Evolutionary conservation across 345 rosid species (phyloP), one percentile per base, ranked within the genome.

Genomic region (Euphorbia lathyris): DNA sequence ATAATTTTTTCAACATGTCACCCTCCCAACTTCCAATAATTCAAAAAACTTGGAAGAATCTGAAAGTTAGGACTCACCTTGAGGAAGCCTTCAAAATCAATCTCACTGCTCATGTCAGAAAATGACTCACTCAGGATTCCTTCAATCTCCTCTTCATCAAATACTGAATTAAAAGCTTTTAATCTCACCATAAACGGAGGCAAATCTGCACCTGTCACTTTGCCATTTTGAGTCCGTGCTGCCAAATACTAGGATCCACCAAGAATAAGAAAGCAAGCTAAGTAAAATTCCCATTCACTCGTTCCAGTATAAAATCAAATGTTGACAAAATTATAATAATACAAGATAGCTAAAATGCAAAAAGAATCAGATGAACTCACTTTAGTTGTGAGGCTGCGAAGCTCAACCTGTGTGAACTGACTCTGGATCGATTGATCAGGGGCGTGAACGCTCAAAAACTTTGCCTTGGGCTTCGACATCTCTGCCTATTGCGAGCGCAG

Each of bases 341-440:
- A 34, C 36, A 45, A 65, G 22, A 43, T 25, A 70, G 68, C 47
- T 17, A 27, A 58, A 7, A 23, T n/a, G 71, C 19, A 67, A 14
- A 40, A 0, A 38, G 12, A 48, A 60, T 13, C 14, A 74, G 59
- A 50, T 8, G 17, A 66, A 59, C 92, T 79, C 72, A 91, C 98
- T 82, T 88, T 91, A 20, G 97, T 74, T 61, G 82, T 80, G 66
- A 94, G 96, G 81, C 90, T 81, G 19, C 90, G 96, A 77, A 94
- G 96, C 76, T 91, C 97, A 22, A 88, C 90, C 81, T 94, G 97
- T 0, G 91, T 89, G 77, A 91, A 91, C 76, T 90, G 96, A 74
- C 91, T 85, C 79, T 91, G 94, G 45, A 90, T 85, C 96, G 80
- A 83, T 72, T 85, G 91, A 82, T 93, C 98, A 1, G 97, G 86